These are phyloP conservation scores for Micractinium sp. DNA, from an alignment of 139 green algal species.

Conservation along the genomic window DNA sequence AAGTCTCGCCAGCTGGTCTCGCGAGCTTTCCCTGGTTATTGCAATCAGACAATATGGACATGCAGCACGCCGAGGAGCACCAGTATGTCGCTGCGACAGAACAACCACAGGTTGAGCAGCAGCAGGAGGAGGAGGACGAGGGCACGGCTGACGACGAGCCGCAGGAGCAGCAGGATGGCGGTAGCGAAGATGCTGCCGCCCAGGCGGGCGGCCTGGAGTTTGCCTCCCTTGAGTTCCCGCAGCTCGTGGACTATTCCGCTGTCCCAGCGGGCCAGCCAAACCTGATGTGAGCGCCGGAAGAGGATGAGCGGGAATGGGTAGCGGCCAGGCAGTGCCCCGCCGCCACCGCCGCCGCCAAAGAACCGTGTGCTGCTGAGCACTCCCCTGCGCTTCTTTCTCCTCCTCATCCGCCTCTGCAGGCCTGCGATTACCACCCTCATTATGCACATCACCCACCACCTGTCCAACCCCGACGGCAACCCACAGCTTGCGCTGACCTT, in stretches of 20 bases:
- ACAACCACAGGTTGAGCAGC: too few relatives aligned
- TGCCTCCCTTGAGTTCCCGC: not conserved
- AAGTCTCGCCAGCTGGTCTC: too few relatives aligned
- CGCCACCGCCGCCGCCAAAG: not conserved
- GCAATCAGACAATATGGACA: too few relatives aligned
- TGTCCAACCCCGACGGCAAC: constrained; percentile 28
- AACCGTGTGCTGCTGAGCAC: not conserved
- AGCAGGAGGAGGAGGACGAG: too few relatives aligned
- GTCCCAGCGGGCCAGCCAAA: not conserved
- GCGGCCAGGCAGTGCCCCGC: too few relatives aligned
- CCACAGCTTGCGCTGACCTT: constrained; percentile 33
- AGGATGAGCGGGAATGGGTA: not conserved
- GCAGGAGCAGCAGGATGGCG: too few relatives aligned
- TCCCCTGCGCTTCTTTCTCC: not conserved
- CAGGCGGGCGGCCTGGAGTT: not conserved
- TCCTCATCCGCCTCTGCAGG: constrained; percentile 4
- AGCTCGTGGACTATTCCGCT: not conserved
- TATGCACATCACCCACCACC: constrained; percentile 31
- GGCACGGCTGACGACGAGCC: too few relatives aligned
- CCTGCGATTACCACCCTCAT: constrained; percentile 28
- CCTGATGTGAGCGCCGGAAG: constrained; percentile 2
- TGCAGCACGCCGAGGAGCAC: too few relatives aligned
- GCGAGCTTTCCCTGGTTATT: too few relatives aligned
- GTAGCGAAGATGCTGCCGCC: too few relatives aligned
- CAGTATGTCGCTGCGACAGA: too few relatives aligned